Evolutionary conservation across 805 yeast species (phyloP), one percentile per base, ranked within the genome.

Genomic region (Candida palmyrensis): DNA sequence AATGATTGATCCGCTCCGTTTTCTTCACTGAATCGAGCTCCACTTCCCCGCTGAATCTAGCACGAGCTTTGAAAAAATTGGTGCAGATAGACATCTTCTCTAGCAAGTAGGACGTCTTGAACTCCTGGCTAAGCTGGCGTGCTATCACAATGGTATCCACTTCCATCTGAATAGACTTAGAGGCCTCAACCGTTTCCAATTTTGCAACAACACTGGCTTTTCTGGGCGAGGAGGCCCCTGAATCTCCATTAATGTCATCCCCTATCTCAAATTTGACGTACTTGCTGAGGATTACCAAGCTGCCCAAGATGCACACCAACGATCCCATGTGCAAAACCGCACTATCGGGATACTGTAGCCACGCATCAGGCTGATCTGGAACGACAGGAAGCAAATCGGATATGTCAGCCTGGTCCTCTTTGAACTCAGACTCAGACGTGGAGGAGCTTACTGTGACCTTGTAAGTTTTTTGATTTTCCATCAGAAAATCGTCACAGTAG

Each of bases 1-100:
- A 45, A 15, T 44, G 49, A 33, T 39, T 39, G 3, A 47, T 38
- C 26, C 40, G 48, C 36, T 39, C 43, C 27, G 51, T 41, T 25
- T 44, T 50, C 7, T 36, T 27, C 12, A 45, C 27, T 6, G 47
- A 43, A 32, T 45, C 44, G n/a, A 27, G 34, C 27, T 33, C 27
- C 18, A 37, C 32, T 14, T 25, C 24, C 12, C 41, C 32, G 18
- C 37, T 40, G 22, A 30, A 18, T 15, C 36, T 38, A 9, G 45
- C 30, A 27, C 35, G 43, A 16, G 33, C 32, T 24, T 37, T 41
- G 4, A 49, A 32, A 23, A 45, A 49, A 9, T 35, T 36, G 9
- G 35, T 24, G 11, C 47, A 30, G 9, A 25, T 28, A 7, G 36
- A 25, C n/a, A 43, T 35, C 26, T 37, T 33, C 20, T 35, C 29